phyloP scores from a whole-genome alignment of 225 moss, liverwort and hornwort species.

The Straminergon stramineum region DNA sequence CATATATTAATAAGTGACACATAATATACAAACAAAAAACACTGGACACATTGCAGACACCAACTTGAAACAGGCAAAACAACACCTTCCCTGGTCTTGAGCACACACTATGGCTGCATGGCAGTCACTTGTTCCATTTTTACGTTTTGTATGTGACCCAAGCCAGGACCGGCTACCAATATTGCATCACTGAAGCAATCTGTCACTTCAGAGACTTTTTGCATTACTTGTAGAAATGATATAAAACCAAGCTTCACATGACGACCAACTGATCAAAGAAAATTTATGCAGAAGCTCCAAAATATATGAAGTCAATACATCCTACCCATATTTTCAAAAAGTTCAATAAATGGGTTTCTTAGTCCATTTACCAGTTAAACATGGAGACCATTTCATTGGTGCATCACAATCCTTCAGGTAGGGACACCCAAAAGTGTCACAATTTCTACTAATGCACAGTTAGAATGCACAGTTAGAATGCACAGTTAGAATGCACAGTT shows the following conservation, averaged over 20 bases:
- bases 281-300: background rate
- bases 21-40: too few relatives aligned
- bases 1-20: too few relatives aligned
- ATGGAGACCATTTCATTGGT: background rate
- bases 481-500: background rate
- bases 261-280: background rate
- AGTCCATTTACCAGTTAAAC: background rate
- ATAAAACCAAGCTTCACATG: background rate
- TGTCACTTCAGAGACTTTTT: background rate
- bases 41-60: too few relatives aligned
- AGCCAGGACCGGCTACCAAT: too few relatives aligned
- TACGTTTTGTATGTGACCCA: too few relatives aligned
- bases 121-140: too few relatives aligned
- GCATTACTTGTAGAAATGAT: background rate
- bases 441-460: background rate
- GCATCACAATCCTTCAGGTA: background rate
- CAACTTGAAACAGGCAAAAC: too few relatives aligned
- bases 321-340: background rate
- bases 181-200: too few relatives aligned
- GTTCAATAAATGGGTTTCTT: background rate
- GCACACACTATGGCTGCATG: too few relatives aligned
- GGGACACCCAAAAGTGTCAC: too few relatives aligned
- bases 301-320: background rate
- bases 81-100: too few relatives aligned
- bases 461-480: background rate